These are phyloP conservation scores for Fraxinus sp. DNA, from an alignment of 305 asterid genomes.

Conservation along the genomic window DNA sequence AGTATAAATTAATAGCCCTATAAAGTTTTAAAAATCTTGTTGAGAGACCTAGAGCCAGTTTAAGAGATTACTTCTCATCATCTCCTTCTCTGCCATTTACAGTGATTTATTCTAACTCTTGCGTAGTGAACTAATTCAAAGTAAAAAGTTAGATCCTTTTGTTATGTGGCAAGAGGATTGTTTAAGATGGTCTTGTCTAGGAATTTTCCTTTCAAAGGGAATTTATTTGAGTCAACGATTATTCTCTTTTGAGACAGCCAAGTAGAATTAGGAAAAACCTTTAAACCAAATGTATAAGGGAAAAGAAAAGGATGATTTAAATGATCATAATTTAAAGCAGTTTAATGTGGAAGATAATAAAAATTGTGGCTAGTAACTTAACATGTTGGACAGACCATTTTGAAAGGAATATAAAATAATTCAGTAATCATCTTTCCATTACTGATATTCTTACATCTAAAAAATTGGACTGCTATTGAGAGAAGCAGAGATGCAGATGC, in stretches of 20 bases:
- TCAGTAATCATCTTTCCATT: not conserved
- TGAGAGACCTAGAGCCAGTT: not conserved
- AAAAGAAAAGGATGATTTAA: not conserved
- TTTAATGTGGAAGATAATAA: not conserved
- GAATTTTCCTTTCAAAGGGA: not conserved
- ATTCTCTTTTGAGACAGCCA: not conserved
- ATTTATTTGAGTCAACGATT: not conserved
- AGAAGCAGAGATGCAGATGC: not conserved
- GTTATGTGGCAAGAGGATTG: not conserved
- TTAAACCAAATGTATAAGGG: not conserved
- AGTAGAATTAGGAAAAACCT: not conserved
- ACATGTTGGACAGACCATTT: not conserved
- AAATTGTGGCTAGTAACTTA: not conserved
- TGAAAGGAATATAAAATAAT: not conserved
- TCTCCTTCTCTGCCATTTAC: not conserved
- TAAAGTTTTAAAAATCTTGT: not conserved
- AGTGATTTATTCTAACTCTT: not conserved
- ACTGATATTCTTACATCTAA: not conserved
- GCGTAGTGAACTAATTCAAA: not conserved
- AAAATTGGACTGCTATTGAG: not conserved
- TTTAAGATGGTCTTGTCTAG: not conserved
- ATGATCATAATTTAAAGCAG: not conserved
- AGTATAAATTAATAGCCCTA: not conserved
- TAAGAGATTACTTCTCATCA: not conserved
- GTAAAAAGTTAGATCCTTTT: not conserved